Conservation (phyloP, 2,329 filamentous ascomycete species). For the Dothistroma pini region DNA sequence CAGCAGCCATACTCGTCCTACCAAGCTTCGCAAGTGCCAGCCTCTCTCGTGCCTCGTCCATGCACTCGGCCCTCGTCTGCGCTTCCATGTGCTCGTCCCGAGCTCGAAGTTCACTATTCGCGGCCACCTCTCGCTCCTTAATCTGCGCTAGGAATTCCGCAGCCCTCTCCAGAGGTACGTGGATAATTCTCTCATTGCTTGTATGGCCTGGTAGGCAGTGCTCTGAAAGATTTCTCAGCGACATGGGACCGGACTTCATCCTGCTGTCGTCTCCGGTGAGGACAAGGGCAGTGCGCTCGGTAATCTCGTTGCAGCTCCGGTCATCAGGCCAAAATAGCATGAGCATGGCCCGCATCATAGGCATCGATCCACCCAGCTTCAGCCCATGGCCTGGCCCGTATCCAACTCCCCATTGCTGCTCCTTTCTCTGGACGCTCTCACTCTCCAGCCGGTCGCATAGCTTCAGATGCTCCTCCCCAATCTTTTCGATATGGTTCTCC, state of each 20-base stretch:
- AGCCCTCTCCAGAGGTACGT: neutral
- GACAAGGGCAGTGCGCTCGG: neutral
- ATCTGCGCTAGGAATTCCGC: neutral
- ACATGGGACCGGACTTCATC: neutral
- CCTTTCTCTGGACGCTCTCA: neutral
- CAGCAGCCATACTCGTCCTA: neutral
- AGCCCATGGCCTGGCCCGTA: neutral
- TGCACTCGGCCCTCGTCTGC: neutral
- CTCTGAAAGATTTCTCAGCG: neutral
- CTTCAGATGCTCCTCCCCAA: neutral
- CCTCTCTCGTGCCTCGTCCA: neutral
- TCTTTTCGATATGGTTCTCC: neutral
- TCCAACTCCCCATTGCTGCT: neutral
- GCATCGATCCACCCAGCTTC: neutral
- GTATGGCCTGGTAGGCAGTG: neutral
- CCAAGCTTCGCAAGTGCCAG: neutral
- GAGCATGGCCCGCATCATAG: neutral
- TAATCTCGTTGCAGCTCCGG: neutral
- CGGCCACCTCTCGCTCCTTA: neutral
- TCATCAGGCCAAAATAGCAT: neutral
- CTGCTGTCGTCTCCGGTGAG: neutral
- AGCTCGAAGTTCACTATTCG: neutral
- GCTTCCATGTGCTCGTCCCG: neutral
- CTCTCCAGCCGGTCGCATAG: neutral
- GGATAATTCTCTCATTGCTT: neutral